phyloP scores from a whole-genome alignment of 1,284 basidiomycete genomes.

The Inonotus obliquus region DNA sequence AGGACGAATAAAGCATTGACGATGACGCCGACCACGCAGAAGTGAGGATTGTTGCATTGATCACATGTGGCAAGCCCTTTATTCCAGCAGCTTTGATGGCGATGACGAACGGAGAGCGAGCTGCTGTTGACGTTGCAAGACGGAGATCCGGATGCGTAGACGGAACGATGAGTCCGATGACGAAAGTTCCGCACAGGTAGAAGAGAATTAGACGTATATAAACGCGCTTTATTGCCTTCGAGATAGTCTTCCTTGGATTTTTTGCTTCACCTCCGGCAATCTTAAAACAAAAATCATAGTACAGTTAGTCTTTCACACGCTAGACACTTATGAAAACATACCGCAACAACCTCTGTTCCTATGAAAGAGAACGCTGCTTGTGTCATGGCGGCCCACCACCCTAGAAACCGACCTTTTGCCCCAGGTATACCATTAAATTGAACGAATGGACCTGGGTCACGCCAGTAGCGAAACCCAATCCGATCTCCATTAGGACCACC shows the following conservation, averaged over 20 bases:
- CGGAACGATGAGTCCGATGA: conserved; percentile 78
- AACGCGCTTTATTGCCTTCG: conserved; percentile 61
- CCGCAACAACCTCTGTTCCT: conserved; percentile 82
- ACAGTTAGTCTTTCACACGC: not conserved
- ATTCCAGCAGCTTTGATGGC: conserved; percentile 74
- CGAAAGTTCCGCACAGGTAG: conserved; percentile 62
- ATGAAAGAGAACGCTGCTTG: conserved; percentile 83
- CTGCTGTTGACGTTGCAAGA: conserved; percentile 54
- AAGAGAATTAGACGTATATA: conserved; percentile 72
- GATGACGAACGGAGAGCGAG: conserved; percentile 80
- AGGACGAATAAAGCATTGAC: conserved; percentile 78
- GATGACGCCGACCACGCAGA: conserved; percentile 86
- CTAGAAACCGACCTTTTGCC: conserved; percentile 59
- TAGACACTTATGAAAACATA: conserved; percentile 38
- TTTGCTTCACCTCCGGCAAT: conserved; percentile 79
- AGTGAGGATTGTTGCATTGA: conserved; percentile 82
- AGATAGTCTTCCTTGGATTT: conserved; percentile 63
- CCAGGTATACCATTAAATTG: conserved; percentile 55
- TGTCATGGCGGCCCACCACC: conserved; percentile 62
- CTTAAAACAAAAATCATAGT: conserved; percentile 25
- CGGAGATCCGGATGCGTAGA: conserved; percentile 56
- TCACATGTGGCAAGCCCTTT: conserved; percentile 68
- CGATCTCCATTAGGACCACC: conserved; percentile 51
- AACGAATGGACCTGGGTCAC: conserved; percentile 66
- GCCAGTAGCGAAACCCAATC: conserved; percentile 64